Conservation (phyloP, 108 stramenopile genomes). For the Hondaea fermentalgiana region DNA sequence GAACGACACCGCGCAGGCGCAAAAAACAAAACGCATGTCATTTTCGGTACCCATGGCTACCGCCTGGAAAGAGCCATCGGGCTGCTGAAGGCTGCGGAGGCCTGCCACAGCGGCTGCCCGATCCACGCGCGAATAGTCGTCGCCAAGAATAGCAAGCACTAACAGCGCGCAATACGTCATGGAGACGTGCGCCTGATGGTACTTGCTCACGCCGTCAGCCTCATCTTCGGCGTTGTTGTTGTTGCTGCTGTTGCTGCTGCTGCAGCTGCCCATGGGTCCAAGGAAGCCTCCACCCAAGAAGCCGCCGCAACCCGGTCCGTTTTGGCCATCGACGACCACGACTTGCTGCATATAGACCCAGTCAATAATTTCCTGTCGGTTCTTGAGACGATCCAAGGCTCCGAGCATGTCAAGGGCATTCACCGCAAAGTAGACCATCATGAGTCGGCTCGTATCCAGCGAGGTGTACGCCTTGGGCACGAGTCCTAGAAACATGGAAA, state of each 20-base stretch:
- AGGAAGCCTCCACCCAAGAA: slow-evolving; percentile 9
- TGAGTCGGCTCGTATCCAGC: slow-evolving; percentile 3
- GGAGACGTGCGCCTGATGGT: background rate
- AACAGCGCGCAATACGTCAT: slow-evolving; percentile 18
- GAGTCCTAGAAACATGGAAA: background rate
- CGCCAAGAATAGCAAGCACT: background rate
- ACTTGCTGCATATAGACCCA: slow-evolving; percentile 6
- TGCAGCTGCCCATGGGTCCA: background rate
- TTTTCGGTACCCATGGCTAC: background rate
- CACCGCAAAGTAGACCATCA: slow-evolving; percentile 15
- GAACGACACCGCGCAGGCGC: slow-evolving; percentile 42
- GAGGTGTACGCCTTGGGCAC: background rate
- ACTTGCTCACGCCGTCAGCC: background rate
- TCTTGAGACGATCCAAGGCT: background rate
- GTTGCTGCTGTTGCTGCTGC: too few relatives aligned
- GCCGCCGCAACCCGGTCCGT: background rate
- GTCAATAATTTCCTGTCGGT: background rate
- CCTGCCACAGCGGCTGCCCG: background rate
- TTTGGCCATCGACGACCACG: background rate
- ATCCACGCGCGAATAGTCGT: background rate
- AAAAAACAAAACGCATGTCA: slow-evolving; percentile 47
- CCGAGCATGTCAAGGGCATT: background rate
- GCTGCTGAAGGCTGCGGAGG: background rate
- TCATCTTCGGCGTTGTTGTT: background rate
- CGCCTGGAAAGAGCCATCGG: background rate